Evolutionary conservation across 106 monocot species (phyloP), one percentile per base, ranked within the genome.

Genomic region (Acanthochlamys bracteata): DNA sequence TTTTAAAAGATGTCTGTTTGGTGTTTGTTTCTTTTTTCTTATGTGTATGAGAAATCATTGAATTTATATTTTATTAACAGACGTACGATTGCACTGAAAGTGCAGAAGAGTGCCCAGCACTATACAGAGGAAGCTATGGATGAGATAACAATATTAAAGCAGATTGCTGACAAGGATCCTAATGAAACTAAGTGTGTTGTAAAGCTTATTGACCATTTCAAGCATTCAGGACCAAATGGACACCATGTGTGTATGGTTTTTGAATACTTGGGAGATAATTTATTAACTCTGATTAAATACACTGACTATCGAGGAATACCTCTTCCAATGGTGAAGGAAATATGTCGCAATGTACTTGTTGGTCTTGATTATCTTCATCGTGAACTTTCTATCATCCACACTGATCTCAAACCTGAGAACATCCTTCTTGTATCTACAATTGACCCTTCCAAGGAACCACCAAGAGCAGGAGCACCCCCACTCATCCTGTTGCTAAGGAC

Each of bases 71-170:
- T n/a, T 51, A 19, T 0, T 69, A 83, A 61, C 83, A 98, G 98
- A 67, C 85, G 15, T 98, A 86, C 68, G 98, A n/a, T 98, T 20
- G 98, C 98, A 0, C 74, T 98, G 41, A 98, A 98, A 75, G 98
- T 98, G 78, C 98, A 98, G 75, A 98, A 98, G 81, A 98, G 98
- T 63, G 98, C 98, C 9, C 98, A 92, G 51, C 91, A 92, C 69
- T 98, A 98, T 68, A 92, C 98, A 4, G 98, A 98, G 73, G 98
- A 92, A 25, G 98, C 98, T 13, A 89, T 98, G 98, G 98, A 98
- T 59, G 98, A 98, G 79, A 92, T 98, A 70, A 92, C 92, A 42
- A 98, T 98, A 66, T 72, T 98, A 65, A 98, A 92, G 75, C 92
- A 98, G 77, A 86, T 98, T 41, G 91, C 92, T 10, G 92, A 98